These are phyloP conservation scores for Paxillus rubicundulus DNA, from an alignment of 768 basidiomycete genomes.

Conservation along the genomic window DNA sequence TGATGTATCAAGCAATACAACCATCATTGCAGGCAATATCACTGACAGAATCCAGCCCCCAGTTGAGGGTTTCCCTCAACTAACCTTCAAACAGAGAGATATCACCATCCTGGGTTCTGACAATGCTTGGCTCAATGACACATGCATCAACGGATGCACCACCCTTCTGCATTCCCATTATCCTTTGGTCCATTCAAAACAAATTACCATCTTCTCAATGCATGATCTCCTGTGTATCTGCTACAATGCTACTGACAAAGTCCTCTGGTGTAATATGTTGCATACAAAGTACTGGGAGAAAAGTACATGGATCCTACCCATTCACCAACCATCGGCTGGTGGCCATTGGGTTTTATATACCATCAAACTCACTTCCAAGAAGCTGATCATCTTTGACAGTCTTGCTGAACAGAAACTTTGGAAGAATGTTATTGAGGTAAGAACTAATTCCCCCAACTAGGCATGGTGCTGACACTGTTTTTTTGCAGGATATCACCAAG, in stretches of 20 bases:
- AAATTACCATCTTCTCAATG: constrained; percentile 9
- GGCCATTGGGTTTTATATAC: constrained; percentile 36
- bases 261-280: constrained; percentile 22
- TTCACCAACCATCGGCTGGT: constrained; percentile 23
- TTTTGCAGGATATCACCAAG: background rate
- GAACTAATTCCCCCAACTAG: background rate
- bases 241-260: background rate
- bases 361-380: background rate
- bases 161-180: background rate
- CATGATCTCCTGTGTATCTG: constrained; percentile 4
- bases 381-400: constrained; percentile 3
- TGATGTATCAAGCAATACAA: background rate
- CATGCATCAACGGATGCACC: constrained; percentile 12
- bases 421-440: background rate
- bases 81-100: constrained; percentile 8
- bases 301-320: constrained; percentile 36
- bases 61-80: background rate
- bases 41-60: background rate
- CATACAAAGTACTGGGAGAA: constrained; percentile 30
- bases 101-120: background rate
- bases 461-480: background rate
- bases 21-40: background rate
- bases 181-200: background rate
- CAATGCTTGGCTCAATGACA: constrained; percentile 5
- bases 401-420: background rate